phyloP scores from a whole-genome alignment of 257 asterid genomes.

The Osmanthus fragrans region DNA sequence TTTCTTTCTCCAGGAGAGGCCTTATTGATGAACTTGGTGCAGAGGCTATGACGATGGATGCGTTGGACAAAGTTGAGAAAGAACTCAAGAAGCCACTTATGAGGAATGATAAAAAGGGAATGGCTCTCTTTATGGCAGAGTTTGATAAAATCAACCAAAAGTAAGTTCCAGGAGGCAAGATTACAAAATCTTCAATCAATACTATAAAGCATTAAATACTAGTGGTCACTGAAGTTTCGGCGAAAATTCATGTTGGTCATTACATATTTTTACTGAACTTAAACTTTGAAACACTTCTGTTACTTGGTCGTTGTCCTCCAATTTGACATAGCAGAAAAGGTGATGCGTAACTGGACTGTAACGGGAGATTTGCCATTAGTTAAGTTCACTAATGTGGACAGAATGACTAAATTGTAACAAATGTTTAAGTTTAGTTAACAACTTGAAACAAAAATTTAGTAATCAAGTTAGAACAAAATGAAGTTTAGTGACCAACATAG shows the following conservation, averaged over 20 bases:
- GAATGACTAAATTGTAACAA: background rate
- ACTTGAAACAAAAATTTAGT: background rate
- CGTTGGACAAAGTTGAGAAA: constrained; percentile 85
- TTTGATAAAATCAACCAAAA: constrained; percentile 87
- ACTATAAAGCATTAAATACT: background rate
- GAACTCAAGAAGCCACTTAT: constrained; percentile 79
- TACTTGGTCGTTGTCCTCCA: no score
- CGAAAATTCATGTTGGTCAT: background rate
- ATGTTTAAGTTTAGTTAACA: background rate
- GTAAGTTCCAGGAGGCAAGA: constrained; percentile 44
- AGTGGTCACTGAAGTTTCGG: no score
- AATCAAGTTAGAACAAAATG: no score
- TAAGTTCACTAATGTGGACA: background rate
- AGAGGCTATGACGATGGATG: constrained; percentile 81
- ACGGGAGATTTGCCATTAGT: no score
- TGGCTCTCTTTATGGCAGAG: constrained; percentile 72
- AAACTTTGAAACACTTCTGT: background rate
- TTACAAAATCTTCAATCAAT: background rate
- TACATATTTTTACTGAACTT: no score
- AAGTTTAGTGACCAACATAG: background rate
- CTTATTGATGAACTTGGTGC: constrained; percentile 74
- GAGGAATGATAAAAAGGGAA: constrained; percentile 90
- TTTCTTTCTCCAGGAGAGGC: constrained; percentile 65
- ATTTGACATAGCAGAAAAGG: no score
- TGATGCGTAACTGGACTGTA: no score